Evolutionary conservation across 2,329 filamentous ascomycete genomes (phyloP), one percentile per base, ranked within the genome.

Genomic region (Penicillium italicum): DNA sequence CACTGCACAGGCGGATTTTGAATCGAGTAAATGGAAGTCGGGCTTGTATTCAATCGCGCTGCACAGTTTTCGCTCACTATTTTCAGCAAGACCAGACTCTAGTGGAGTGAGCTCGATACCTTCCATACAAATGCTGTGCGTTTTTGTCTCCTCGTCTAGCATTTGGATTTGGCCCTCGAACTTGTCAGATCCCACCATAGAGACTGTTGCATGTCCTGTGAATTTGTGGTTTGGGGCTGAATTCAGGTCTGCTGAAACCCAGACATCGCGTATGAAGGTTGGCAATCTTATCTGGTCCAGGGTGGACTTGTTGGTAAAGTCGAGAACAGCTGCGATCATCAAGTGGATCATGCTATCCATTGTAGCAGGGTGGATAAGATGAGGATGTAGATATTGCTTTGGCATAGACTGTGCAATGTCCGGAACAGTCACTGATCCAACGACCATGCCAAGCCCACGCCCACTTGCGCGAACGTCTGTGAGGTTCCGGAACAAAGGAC

Each of bases 351-450:
- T 66, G 43, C 62, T 68, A 26, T 75, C 71, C 58, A 75, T 63
- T 4, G 72, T 73, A 11, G 66, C 62, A 9, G 73, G 73, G 30
- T 75, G 73, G 20, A 75, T 69, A 5, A 73, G 34, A 53, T 74
- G 71, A 0, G 65, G 52, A 34, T 71, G 66, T 38, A 69, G 58
- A 54, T 64, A 71, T 1, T 62, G 60, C 34, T 70, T 68, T 18
- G 72, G 71, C 72, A 74, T 75, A 6, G 61, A 53, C 30, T 59
- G 55, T 8, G 56, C 53, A 22, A 71, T 63, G 54, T 74, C 64
- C 4, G 69, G 66, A 12, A 72, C 62, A 1, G 61, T 64, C 3
- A 72, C 60, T 5, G 53, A 56, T 4, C 64, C 68, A 30, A 64
- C 58, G 28, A 67, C 64, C 1, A 38, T 40, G 12, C 66, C 68